A percentile compares a stretch with the other conserved stretches of the same genome.
Conservation (phyloP, 768 basidiomycete genomes). For the Hirschioporus abietinus region DNA sequence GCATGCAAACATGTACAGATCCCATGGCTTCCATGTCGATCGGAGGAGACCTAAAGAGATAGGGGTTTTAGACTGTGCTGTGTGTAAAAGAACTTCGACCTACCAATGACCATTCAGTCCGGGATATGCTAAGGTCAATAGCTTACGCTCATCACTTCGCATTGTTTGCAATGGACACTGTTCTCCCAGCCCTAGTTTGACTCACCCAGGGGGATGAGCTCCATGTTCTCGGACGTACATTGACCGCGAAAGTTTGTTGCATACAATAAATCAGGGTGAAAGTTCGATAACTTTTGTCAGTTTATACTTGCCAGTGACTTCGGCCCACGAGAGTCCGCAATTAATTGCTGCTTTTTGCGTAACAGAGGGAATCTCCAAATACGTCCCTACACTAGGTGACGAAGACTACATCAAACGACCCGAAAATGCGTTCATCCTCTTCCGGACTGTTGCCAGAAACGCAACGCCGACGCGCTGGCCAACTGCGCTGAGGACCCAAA, state of each 20-base stretch:
- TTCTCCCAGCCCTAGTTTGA: constrained; percentile 60
- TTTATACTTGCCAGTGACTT: constrained; percentile 97
- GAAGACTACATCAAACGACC: too few species aligned
- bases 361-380: constrained; percentile 63
- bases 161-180: constrained; percentile 64
- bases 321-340: constrained; percentile 85
- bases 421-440: too few species aligned
- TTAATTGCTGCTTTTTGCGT: constrained; percentile 67
- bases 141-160: constrained; percentile 59
- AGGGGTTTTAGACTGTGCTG: constrained; percentile 8
- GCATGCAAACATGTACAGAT: constrained; percentile 66
- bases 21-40: constrained; percentile 93
- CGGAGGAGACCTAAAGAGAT: constrained; percentile 71
- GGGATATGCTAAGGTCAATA: constrained; percentile 83
- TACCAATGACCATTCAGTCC: constrained; percentile 82
- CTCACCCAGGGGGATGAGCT: constrained; percentile 55
- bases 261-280: constrained; percentile 85
- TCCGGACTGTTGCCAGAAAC: too few species aligned
- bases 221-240: constrained; percentile 87
- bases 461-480: too few species aligned
- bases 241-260: constrained; percentile 65
- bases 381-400: constrained; percentile 88
- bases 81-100: constrained; percentile 14
- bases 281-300: constrained; percentile 90
- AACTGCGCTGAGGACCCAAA: too few species aligned